These are phyloP conservation scores for Colletotrichum abscissum DNA, from an alignment of 2,329 filamentous ascomycete species.

Conservation along the genomic window DNA sequence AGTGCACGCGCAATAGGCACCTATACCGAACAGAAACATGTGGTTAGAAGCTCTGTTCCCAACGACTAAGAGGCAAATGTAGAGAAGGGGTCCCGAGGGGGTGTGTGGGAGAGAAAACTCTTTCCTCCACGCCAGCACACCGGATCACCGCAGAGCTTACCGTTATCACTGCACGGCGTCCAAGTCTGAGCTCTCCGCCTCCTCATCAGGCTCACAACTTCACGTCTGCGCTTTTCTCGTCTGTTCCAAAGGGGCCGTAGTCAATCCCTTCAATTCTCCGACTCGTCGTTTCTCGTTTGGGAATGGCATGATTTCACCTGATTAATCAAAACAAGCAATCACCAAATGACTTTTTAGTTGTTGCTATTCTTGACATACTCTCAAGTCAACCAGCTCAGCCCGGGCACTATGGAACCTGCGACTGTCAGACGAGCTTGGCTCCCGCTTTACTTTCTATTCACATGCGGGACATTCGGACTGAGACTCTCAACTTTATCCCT, in stretches of 20 bases:
- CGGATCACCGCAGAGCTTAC: background rate
- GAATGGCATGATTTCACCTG: conserved; percentile 15
- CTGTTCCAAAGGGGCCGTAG: background rate
- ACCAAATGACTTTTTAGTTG: background rate
- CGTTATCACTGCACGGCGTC: background rate
- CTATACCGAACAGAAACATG: background rate
- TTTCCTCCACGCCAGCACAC: background rate
- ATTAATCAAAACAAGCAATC: conserved; percentile 18
- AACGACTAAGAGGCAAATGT: background rate
- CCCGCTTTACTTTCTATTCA: conserved; percentile 13
- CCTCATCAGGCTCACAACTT: background rate
- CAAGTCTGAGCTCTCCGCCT: background rate
- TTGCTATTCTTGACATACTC: conserved; percentile 27
- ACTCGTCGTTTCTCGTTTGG: conserved; percentile 19
- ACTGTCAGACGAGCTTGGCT: conserved; percentile 26
- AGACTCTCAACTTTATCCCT: conserved; percentile 12
- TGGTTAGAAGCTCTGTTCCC: background rate
- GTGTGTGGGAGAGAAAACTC: background rate
- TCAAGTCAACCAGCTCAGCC: conserved; percentile 11
- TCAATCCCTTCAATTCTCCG: background rate
- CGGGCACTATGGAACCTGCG: background rate
- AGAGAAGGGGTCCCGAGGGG: background rate
- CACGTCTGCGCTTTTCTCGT: background rate
- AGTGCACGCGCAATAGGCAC: background rate
- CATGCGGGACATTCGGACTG: conserved; percentile 25